Percentiles rank a stretch among this genome's conserved stretches.
phyloP scores from a whole-genome alignment of 495 filamentous ascomycete species.

The Lindgomyces ingoldianus region DNA sequence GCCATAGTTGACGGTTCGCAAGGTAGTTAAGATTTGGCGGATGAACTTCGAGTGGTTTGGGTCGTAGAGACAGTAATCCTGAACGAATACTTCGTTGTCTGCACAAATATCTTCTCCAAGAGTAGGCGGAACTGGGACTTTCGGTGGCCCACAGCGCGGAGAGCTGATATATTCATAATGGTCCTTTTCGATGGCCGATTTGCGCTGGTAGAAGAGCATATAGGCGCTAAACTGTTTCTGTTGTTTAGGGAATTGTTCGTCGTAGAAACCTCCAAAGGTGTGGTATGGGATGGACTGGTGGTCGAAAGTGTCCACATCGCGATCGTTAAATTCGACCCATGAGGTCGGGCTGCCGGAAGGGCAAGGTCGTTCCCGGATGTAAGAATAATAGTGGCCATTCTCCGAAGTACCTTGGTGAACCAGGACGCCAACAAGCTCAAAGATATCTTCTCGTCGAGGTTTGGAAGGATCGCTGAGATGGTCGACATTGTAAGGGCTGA shows the following conservation, averaged over 20 bases:
- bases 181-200: constrained; percentile 60
- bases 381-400: constrained; percentile 97
- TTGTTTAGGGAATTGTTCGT: constrained; percentile 47
- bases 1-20: constrained; percentile 48
- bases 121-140: constrained; percentile 56
- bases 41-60: constrained; percentile 70
- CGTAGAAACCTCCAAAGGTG: constrained; percentile 77
- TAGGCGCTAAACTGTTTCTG: constrained; percentile 64
- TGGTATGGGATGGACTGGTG: constrained; percentile 66
- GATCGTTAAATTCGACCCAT: constrained; percentile 96
- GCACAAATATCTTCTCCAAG: constrained; percentile 63
- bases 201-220: constrained; percentile 95
- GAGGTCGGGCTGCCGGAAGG: constrained; percentile 50
- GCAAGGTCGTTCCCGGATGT: constrained; percentile 73
- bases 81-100: constrained; percentile 72
- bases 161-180: constrained; percentile 37
- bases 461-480: constrained; percentile 69
- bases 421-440: constrained; percentile 88
- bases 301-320: constrained; percentile 74
- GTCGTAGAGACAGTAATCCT: constrained; percentile 80
- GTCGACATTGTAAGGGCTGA: constrained; percentile 86
- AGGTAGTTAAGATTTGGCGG: constrained; percentile 55
- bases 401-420: constrained; percentile 93
- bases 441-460: constrained; percentile 64
- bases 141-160: constrained; percentile 53